A percentile compares a stretch with the other conserved stretches of the same genome.
These are phyloP conservation scores for Casuarina cunninghamiana DNA, from an alignment of 306 rosid species.

Conservation along the genomic window DNA sequence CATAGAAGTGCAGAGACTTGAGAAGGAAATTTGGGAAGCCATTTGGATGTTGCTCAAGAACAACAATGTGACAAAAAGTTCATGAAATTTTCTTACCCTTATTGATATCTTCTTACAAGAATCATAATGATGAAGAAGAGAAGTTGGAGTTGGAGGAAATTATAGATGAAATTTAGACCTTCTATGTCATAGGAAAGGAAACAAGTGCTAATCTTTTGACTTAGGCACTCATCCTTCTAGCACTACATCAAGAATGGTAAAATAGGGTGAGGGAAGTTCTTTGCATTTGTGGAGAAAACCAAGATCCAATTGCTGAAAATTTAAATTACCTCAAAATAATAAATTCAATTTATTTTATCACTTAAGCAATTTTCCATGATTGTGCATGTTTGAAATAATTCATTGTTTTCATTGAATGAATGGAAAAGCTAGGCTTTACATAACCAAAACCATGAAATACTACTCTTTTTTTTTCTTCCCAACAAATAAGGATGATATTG, in stretches of 20 bases:
- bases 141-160: conserved; percentile 40
- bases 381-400: background rate
- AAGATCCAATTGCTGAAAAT: conserved; percentile 30
- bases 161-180: conserved; percentile 47
- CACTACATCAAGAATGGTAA: conserved; percentile 62
- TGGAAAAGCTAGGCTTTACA: background rate
- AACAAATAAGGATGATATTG: conserved; percentile 46
- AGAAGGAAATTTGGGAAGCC: conserved; percentile 38
- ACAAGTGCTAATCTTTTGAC: conserved; percentile 43
- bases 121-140: conserved; percentile 39
- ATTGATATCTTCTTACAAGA: conserved; percentile 44
- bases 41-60: conserved; percentile 32
- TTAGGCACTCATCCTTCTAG: conserved; percentile 50
- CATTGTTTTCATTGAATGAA: background rate
- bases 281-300: conserved; percentile 23
- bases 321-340: conserved; percentile 43
- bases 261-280: conserved; percentile 46
- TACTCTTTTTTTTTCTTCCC: background rate
- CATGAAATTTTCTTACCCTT: conserved; percentile 42
- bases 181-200: conserved; percentile 58
- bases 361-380: background rate
- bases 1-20: conserved; percentile 46
- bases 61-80: conserved; percentile 14
- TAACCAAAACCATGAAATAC: background rate
- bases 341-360: conserved; percentile 16